Base-by-base conservation (phyloP, 1,284 basidiomycete species). In the Veloporphyrellus conicus region DNA sequence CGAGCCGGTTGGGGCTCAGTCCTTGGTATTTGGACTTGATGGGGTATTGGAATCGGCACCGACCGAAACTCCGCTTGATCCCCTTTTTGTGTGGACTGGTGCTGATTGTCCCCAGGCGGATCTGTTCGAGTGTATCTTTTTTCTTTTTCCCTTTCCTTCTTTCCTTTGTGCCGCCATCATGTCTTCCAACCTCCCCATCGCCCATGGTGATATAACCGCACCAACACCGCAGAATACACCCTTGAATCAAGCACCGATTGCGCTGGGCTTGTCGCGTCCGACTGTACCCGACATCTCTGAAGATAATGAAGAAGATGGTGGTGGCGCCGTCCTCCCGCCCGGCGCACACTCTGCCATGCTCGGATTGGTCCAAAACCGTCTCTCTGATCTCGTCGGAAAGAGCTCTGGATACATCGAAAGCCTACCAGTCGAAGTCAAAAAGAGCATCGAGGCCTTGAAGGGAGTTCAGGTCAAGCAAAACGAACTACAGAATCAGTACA, bases 401-500 rank as follows among this genome's bases (percentile, higher is more conserved):
- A 87, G 86, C 57, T 90, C 87, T 10, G 90, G 90, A 32, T 92
- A 92, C 70, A 77, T 93, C 68, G 92, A 97, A 75, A 80, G 77
- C 61, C 81, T 98, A 39, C 90, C 94, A 12, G 71, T 77, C 40
- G 82, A 87, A 48, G 82, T 95, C 60, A 91, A 90, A 71, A 77
- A 85, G 66, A 88, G 85, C 61, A 75, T 98, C 63, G 90, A 95
- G 71, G 95, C 86, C 33, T 77, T 99, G 62, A 96, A 97, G 71
- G 95, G 93, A 50, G 78, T 99, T 37, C 94, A 98, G 71, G 84
- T 84, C 57, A 87, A 94, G 74, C 93, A 97, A 72, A 84, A 84
- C 61, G 90, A 93, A 67, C 81, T 98, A 48, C 92, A 97, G 70
- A 88, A 89, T 63, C 82, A 94, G 76, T 96, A 95, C 81, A 97